A percentile compares a stretch with the other conserved stretches of the same genome.
Evolutionary conservation across 1,284 basidiomycete genomes (phyloP).

Genomic region (Cryptococcus sp.): DNA sequence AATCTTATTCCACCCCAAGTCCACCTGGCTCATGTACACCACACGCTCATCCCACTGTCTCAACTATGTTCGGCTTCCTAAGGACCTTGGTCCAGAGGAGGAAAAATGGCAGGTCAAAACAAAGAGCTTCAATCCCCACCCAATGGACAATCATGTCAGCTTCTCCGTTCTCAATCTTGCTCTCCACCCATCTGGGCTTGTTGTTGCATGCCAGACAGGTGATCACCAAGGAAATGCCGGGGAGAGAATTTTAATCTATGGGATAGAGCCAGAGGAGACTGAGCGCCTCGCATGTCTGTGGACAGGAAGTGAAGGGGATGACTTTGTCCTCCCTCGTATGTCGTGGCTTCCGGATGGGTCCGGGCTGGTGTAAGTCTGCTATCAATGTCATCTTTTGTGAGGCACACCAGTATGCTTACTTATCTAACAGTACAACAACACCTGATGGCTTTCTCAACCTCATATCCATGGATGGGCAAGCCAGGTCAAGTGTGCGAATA

Average conservation of each 20-base stretch:
- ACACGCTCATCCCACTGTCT: slow-evolving; percentile 38
- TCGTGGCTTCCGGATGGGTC: slow-evolving; percentile 46
- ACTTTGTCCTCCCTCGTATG: slow-evolving; percentile 49
- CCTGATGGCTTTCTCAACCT: slow-evolving; percentile 45
- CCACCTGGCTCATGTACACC: slow-evolving; percentile 39
- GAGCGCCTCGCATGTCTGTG: slow-evolving; percentile 44
- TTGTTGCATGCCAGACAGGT: slow-evolving; percentile 49
- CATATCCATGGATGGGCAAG: slow-evolving; percentile 33
- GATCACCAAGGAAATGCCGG: slow-evolving; percentile 45
- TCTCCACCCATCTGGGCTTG: slow-evolving; percentile 41
- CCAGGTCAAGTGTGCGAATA: slow-evolving; percentile 35
- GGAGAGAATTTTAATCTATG: slow-evolving; percentile 41
- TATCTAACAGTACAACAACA: slow-evolving; percentile 32
- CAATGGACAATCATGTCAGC: slow-evolving; percentile 46
- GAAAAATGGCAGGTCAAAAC: slow-evolving; percentile 19
- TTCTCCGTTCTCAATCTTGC: slow-evolving; percentile 63
- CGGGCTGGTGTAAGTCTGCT: slow-evolving; percentile 39
- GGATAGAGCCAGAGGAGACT: slow-evolving; percentile 35
- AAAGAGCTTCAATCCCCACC: slow-evolving; percentile 48
- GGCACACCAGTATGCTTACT: background rate
- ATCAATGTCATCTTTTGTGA: background rate
- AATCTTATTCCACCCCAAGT: slow-evolving; percentile 37
- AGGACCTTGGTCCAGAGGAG: background rate
- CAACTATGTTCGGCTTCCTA: slow-evolving; percentile 28
- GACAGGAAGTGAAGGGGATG: slow-evolving; percentile 43